Percentiles rank a stretch among this genome's conserved stretches.
These are phyloP conservation scores for Umbelopsis sp. DNA, from an alignment of 192 early-diverging fungal species.

Conservation along the genomic window DNA sequence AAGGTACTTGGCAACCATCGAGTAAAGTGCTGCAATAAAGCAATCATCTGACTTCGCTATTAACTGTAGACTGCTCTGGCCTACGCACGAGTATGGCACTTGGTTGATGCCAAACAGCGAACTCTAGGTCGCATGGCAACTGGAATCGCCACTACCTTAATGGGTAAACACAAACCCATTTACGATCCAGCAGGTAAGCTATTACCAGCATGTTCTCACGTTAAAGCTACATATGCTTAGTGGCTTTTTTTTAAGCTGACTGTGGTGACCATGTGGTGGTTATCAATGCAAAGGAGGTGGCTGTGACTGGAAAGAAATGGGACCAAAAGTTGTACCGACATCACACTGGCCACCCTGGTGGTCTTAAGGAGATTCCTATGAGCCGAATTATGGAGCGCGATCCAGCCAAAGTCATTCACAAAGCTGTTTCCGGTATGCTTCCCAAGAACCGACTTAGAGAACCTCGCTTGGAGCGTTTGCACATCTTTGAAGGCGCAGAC, in stretches of 20 bases:
- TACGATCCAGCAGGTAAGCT: constrained; percentile 80
- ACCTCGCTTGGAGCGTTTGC: constrained; percentile 71
- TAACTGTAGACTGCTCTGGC: constrained; percentile 71
- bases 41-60: background rate
- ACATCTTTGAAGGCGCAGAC: constrained; percentile 82
- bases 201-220: background rate
- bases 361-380: constrained; percentile 79
- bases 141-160: constrained; percentile 84
- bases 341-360: constrained; percentile 87
- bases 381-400: constrained; percentile 74
- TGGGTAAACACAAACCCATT: constrained; percentile 97
- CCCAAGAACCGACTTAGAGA: constrained; percentile 92
- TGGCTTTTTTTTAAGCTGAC: constrained; percentile 63
- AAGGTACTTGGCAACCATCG: constrained; percentile 39
- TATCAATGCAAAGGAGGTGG: constrained; percentile 83
- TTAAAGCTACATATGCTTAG: background rate
- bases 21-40: background rate
- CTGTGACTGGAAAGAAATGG: constrained; percentile 81
- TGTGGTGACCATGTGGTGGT: constrained; percentile 97
- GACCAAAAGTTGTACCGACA: constrained; percentile 86
- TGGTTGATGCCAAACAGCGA: constrained; percentile 86
- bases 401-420: constrained; percentile 81
- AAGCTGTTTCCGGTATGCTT: constrained; percentile 92
- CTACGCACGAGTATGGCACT: constrained; percentile 89
- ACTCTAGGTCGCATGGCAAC: constrained; percentile 86